Percentiles rank a stretch among this genome's conserved stretches.
Evolutionary conservation across 192 early-diverging fungal species (phyloP).

Genomic region (Powellomyces hirtus): DNA sequence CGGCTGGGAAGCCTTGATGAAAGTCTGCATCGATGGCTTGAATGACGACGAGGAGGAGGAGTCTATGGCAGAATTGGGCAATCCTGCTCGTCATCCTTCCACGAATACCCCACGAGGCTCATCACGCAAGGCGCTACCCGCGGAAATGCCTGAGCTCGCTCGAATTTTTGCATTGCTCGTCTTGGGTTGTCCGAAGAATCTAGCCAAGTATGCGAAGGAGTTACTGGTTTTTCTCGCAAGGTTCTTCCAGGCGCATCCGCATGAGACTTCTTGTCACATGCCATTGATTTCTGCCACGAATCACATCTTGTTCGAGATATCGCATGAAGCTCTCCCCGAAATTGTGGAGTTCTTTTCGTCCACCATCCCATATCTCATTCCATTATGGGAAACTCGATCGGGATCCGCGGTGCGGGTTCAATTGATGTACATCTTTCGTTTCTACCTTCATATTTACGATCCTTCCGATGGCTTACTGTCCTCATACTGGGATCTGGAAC

Average conservation of each 20-base stretch:
- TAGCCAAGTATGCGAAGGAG: neutral
- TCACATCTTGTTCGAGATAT: slow-evolving; percentile 20
- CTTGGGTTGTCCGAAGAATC: slow-evolving; percentile 1
- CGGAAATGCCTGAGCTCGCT: slow-evolving; percentile 14
- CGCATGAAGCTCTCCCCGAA: neutral
- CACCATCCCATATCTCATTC: slow-evolving; percentile 7
- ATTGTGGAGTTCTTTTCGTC: neutral
- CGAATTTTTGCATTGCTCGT: slow-evolving; percentile 8
- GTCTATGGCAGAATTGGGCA: too few species aligned
- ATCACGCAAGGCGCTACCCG: neutral
- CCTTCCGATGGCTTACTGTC: neutral
- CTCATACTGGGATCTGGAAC: neutral
- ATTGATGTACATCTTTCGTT: slow-evolving; percentile 9
- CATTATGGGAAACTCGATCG: slow-evolving; percentile 15
- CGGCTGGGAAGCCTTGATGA: slow-evolving; percentile 9
- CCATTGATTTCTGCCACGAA: slow-evolving; percentile 17
- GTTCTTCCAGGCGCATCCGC: neutral
- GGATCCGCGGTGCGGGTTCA: neutral
- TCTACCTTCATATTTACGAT: slow-evolving; percentile 10
- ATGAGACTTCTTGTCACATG: slow-evolving; percentile 15
- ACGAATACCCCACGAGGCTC: too few species aligned
- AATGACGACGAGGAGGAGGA: neutral
- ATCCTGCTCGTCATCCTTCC: too few species aligned
- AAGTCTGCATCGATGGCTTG: slow-evolving; percentile 10
- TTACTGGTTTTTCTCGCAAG: slow-evolving; percentile 12